Percentiles rank a stretch among this genome's conserved stretches.
Conservation (phyloP, 495 filamentous ascomycete genomes). For the Neurospora sp. region DNA sequence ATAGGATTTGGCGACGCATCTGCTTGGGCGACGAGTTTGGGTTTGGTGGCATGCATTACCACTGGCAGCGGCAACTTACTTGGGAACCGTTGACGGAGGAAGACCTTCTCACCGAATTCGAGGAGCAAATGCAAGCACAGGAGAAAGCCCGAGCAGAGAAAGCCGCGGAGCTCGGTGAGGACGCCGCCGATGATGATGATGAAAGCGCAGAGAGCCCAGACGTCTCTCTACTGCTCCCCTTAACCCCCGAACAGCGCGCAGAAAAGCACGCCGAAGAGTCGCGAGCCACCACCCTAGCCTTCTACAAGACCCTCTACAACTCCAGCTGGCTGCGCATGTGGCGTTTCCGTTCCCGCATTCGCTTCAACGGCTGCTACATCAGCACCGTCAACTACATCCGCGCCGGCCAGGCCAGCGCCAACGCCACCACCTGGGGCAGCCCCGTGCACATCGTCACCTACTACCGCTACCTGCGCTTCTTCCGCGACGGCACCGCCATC, state of each 20-base stretch:
- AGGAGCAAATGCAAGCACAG: not conserved
- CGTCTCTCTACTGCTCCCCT: conserved; percentile 1
- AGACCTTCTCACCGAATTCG: conserved; percentile 20
- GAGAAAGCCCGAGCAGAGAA: not conserved
- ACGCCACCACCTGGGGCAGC: conserved; percentile 56
- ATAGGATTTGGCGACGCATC: conserved; percentile 79
- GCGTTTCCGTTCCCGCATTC: conserved; percentile 69
- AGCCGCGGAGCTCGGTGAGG: conserved; percentile 4
- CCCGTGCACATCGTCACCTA: conserved; percentile 96
- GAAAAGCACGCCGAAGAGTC: conserved; percentile 18
- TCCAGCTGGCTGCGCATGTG: conserved; percentile 59
- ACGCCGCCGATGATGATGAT: not conserved
- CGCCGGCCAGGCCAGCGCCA: conserved; percentile 51
- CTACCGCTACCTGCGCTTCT: conserved; percentile 92
- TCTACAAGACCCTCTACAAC: conserved; percentile 33
- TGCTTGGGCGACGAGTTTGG: conserved; percentile 62
- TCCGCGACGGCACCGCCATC: conserved; percentile 76
- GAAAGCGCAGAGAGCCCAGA: conserved; percentile 6
- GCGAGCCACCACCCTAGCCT: conserved; percentile 24
- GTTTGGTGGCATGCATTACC: conserved; percentile 76
- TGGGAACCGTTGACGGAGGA: conserved; percentile 46
- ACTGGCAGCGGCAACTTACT: conserved; percentile 53
- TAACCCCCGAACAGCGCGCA: conserved; percentile 19
- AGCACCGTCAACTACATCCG: conserved; percentile 91
- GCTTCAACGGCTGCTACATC: conserved; percentile 93